These are phyloP conservation scores for Colletotrichum cordylinicola DNA, from an alignment of 2,329 filamentous ascomycete species.

Conservation along the genomic window DNA sequence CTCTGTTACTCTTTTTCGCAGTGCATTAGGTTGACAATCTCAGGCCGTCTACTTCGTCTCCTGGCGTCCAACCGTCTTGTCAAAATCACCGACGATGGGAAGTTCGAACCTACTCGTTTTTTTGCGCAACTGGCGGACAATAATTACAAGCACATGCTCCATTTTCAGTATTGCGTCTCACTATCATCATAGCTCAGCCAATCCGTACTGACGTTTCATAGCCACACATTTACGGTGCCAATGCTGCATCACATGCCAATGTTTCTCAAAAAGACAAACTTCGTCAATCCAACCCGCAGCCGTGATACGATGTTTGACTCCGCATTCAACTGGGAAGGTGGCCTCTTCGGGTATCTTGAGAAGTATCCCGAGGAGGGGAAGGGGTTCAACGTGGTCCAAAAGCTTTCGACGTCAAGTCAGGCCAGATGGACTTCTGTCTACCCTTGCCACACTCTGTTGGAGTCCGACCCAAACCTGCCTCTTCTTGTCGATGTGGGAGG, in stretches of 20 bases:
- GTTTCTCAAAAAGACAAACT: neutral
- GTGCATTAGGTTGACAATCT: neutral
- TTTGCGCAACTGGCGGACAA: neutral
- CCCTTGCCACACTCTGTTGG: neutral
- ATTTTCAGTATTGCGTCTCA: neutral
- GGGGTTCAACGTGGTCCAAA: neutral
- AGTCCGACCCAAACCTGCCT: neutral
- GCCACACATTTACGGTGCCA: neutral
- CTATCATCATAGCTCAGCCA: too few species aligned
- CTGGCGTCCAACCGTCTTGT: neutral
- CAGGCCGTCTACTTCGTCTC: neutral
- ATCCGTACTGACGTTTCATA: neutral
- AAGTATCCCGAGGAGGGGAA: neutral
- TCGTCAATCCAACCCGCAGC: neutral
- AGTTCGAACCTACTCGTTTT: neutral
- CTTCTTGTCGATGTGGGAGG: slow-evolving; percentile 8
- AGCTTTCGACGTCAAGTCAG: neutral
- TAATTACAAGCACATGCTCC: neutral
- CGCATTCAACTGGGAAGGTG: neutral
- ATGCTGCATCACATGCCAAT: neutral
- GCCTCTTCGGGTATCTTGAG: neutral
- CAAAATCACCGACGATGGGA: neutral
- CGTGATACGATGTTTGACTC: neutral
- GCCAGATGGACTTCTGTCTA: neutral
- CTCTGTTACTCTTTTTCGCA: too few species aligned